phyloP scores from a whole-genome alignment of 2,329 filamentous ascomycete species.

The Neopestalotiopsis sp. region DNA sequence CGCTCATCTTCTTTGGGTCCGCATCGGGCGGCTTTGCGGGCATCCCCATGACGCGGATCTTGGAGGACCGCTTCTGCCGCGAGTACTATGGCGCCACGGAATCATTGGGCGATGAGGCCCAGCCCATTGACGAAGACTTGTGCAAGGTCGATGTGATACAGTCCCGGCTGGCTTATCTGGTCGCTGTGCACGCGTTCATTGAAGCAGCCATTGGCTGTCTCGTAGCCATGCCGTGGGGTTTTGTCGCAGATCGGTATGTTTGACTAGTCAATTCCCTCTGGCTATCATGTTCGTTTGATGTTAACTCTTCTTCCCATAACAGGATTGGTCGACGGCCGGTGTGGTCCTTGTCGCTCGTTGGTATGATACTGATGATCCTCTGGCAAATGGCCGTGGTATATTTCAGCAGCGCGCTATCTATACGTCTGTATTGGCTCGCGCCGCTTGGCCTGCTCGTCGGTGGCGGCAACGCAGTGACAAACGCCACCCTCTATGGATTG shows the following conservation, averaged over 20 bases:
- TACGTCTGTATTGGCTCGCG: constrained; percentile 41
- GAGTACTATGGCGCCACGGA: constrained; percentile 25
- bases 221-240: constrained; percentile 43
- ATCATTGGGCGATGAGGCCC: constrained; percentile 20
- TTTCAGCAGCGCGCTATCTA: constrained; percentile 38
- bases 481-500: constrained; percentile 41
- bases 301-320: background rate
- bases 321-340: constrained; percentile 44
- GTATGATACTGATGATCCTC: constrained; percentile 32
- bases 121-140: constrained; percentile 40
- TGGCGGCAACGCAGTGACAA: constrained; percentile 40
- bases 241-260: constrained; percentile 35
- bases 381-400: constrained; percentile 38
- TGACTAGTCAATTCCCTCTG: background rate
- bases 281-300: background rate
- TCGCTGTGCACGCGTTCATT: constrained; percentile 37
- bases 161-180: constrained; percentile 40
- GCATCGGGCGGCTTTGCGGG: constrained; percentile 36
- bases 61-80: constrained; percentile 46
- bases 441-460: constrained; percentile 39
- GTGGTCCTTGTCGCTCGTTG: constrained; percentile 37
- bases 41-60: constrained; percentile 41
- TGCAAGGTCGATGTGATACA: constrained; percentile 45
- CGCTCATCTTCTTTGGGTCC: constrained; percentile 36
- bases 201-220: constrained; percentile 38